Base-by-base conservation (phyloP, 169 alveolate genomes). In the Hepatocystis sp. region DNA sequence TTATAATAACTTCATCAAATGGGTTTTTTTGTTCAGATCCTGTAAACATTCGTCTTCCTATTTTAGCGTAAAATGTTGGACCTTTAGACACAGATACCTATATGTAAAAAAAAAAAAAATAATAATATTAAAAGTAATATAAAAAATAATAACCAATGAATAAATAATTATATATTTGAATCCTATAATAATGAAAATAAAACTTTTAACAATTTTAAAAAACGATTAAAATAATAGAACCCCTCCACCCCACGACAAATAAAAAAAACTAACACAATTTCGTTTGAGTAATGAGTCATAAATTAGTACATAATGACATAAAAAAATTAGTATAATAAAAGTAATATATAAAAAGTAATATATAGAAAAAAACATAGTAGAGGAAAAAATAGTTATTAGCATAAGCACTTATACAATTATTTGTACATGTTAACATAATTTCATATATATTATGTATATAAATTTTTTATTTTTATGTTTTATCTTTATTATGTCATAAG, bases 71-170 rank as follows among this genome's bases (percentile, higher is more conserved):
- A 42, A 90, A 90, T 25, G 78, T 71, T 55, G 94, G 90, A 32
- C 86, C 86, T 42, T 85, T 90, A 4, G 92, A 67, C 65, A 85
- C 51, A 21, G 94, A 90, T 13, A 90, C 94, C 92, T 90, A 46
- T 13, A 32, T 13, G 11, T 1, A 13, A 10, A 15, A 32, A 13
- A 32, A 55, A 58, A 34, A 7, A 46, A 13, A 36, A 51, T 15
- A 32, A 21, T 34, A 44, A 27, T 15, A 36, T 10, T 36, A 10
- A 10, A 36, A 36, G 10, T 36, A 36, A 36, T 5, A 7, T 7
- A 36, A 36, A 5, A 10, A 36, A 36, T 5, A 10, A 5, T 7
- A 36, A 36, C 10, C 15, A 36, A 10, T 7, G 10, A 36, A 36
- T 5, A 36, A 36, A 36, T 7, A 36, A 36, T 7, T 7, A 36